phyloP scores from a whole-genome alignment of 805 yeast species.

The Cyberlindnera mississippiensis region DNA sequence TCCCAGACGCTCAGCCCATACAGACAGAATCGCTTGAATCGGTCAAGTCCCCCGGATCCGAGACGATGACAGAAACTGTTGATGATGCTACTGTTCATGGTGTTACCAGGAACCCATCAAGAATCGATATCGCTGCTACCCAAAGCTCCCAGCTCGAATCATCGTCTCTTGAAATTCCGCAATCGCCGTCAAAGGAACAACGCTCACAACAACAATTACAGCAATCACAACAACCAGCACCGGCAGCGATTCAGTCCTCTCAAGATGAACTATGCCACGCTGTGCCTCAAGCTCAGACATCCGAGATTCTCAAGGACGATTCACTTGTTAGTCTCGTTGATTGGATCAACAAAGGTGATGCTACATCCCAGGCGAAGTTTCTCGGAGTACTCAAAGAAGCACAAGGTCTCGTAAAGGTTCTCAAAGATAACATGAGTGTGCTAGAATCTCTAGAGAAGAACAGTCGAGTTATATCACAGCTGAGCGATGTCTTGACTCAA shows the following conservation, averaged over 20 bases:
- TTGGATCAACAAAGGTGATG: neutral
- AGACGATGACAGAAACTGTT: neutral
- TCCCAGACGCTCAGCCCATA: neutral
- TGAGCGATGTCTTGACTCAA: neutral
- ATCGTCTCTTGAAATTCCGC: too few species aligned
- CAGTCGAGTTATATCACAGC: neutral
- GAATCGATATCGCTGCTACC: constrained; percentile 2
- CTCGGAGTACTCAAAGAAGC: neutral
- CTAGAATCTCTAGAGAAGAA: neutral
- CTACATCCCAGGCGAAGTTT: neutral
- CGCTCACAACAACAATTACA: too few species aligned
- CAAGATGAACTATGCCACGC: neutral
- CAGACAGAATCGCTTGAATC: neutral
- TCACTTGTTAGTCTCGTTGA: neutral
- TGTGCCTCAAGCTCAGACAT: neutral
- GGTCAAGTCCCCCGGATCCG: neutral
- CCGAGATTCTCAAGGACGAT: neutral
- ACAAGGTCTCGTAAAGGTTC: neutral
- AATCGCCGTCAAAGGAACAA: neutral
- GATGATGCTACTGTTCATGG: neutral
- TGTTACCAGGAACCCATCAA: neutral
- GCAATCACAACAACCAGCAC: too few species aligned
- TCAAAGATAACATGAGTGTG: neutral
- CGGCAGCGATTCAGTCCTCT: neutral
- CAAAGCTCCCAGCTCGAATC: constrained; percentile 3